phyloP scores from a whole-genome alignment of 106 monocot species.

The Hemerocallis citrina region DNA sequence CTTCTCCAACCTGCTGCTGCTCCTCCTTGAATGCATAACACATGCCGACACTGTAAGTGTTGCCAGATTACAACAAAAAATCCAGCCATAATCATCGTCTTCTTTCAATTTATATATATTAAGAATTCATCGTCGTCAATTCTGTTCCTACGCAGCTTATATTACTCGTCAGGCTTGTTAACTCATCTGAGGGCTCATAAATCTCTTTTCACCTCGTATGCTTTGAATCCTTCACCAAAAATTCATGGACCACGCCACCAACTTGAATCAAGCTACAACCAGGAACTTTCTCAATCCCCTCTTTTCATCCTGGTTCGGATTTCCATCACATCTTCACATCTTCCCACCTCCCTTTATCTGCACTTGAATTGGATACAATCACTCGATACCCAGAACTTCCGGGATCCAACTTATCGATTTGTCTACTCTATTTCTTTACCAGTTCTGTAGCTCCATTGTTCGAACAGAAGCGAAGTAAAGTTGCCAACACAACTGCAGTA shows the following conservation, averaged over 20 bases:
- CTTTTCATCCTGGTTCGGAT: constrained; percentile 19
- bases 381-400: constrained; percentile 23
- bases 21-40: no score
- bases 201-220: constrained; percentile 37
- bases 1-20: no score
- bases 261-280: constrained; percentile 57
- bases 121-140: no score
- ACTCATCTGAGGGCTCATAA: constrained; percentile 27
- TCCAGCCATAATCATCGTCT: no score
- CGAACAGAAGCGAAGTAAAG: constrained; percentile 46
- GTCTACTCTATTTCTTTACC: constrained; percentile 20
- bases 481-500: constrained; percentile 41
- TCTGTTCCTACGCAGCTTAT: constrained; percentile 1
- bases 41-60: no score
- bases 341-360: constrained; percentile 33
- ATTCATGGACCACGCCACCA: constrained; percentile 54
- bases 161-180: constrained; percentile 22
- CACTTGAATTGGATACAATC: constrained; percentile 40
- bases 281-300: constrained; percentile 44
- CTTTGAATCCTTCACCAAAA: constrained; percentile 27
- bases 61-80: no score
- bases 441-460: constrained; percentile 21
- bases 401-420: constrained; percentile 31
- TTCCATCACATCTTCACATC: constrained; percentile 17
- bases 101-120: no score